Conservation (phyloP, 768 basidiomycete species). For the Termitomyces sp. region DNA sequence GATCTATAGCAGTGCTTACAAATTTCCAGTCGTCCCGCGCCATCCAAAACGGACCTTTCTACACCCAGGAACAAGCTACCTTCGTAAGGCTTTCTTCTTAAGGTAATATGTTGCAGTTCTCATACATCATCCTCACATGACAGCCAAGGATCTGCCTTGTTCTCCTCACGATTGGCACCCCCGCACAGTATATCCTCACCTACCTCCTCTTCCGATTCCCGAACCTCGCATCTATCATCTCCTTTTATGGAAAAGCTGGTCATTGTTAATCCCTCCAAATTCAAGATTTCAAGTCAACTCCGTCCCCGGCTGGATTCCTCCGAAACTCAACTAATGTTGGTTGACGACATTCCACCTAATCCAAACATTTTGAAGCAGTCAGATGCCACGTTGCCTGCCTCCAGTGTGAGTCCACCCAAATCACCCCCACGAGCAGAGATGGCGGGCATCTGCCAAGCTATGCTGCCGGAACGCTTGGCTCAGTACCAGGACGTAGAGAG, state of each 20-base stretch:
- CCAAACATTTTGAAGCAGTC: conserved; percentile 1
- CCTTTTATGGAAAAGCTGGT: conserved; percentile 39
- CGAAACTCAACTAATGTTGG: conserved; percentile 11
- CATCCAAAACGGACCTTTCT: conserved; percentile 14
- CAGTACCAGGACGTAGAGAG: conserved; percentile 51
- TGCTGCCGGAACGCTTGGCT: conserved; percentile 42
- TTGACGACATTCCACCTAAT: conserved; percentile 16
- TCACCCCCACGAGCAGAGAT: conserved; percentile 37
- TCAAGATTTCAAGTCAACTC: conserved; percentile 6
- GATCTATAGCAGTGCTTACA: neutral
- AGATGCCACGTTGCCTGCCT: conserved; percentile 1
- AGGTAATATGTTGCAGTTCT: neutral
- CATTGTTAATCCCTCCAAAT: conserved; percentile 20
- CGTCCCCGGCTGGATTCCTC: conserved; percentile 13
- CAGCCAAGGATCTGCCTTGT: conserved; percentile 14
- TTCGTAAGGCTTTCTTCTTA: conserved; percentile 10
- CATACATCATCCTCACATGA: conserved; percentile 7
- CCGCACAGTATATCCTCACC: conserved; percentile 24
- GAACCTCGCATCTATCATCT: conserved; percentile 35
- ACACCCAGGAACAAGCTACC: conserved; percentile 20
- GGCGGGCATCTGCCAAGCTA: conserved; percentile 50
- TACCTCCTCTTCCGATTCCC: conserved; percentile 20
- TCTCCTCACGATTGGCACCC: conserved; percentile 15
- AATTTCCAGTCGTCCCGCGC: neutral
- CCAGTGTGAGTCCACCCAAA: conserved; percentile 14